Evolutionary conservation across 164 flowering plant species (phyloP).

Genomic region (Brasenia schreberi): DNA sequence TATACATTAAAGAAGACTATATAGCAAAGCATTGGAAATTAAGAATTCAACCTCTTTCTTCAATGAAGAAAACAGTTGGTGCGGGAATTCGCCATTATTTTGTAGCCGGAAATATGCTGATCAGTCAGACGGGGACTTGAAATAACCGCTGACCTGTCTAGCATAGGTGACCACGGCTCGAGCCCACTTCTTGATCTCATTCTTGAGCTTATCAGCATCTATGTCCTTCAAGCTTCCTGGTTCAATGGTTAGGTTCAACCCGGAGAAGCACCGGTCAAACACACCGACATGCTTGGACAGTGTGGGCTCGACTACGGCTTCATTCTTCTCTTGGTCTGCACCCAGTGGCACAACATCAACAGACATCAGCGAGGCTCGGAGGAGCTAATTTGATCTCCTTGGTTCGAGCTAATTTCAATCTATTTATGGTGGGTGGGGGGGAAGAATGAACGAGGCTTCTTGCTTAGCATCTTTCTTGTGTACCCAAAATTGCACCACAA

Average conservation of each 20-base stretch:
- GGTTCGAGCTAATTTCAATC: background rate
- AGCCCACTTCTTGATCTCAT: slow-evolving; percentile 65
- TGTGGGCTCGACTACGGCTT: background rate
- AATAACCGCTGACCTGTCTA: slow-evolving; percentile 34
- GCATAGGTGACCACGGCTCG: slow-evolving; percentile 57
- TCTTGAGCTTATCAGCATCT: slow-evolving; percentile 44
- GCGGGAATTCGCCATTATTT: background rate
- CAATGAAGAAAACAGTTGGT: background rate
- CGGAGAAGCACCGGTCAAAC: slow-evolving; percentile 26
- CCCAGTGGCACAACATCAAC: background rate
- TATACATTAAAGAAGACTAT: no score
- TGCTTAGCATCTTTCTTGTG: background rate
- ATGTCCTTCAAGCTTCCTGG: slow-evolving; percentile 28
- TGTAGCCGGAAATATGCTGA: slow-evolving; percentile 12
- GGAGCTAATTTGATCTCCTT: background rate
- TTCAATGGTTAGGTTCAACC: slow-evolving; percentile 21
- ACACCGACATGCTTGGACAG: background rate
- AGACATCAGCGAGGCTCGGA: background rate
- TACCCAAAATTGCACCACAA: background rate
- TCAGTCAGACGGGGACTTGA: background rate
- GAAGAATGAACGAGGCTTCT: background rate
- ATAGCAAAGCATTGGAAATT: background rate
- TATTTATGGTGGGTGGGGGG: background rate
- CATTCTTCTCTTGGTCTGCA: background rate
- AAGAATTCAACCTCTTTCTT: background rate